These are phyloP conservation scores for Boletellus emodensis DNA, from an alignment of 768 basidiomycete genomes.

Conservation along the genomic window DNA sequence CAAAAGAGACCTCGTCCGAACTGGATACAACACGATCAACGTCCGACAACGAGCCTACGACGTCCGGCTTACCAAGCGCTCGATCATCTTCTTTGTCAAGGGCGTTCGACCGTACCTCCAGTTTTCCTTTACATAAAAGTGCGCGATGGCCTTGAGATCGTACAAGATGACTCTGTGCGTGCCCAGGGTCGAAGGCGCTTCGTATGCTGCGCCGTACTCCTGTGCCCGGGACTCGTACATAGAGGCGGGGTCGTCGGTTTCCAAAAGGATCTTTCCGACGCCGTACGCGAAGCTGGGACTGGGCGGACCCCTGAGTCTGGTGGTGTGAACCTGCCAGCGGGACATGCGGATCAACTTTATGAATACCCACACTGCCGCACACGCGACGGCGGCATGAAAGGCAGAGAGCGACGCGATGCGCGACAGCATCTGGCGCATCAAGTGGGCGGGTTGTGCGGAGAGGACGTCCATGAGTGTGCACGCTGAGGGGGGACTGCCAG, in stretches of 20 bases:
- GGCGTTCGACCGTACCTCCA: conserved; percentile 40
- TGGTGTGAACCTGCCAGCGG: conserved; percentile 10
- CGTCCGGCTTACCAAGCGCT: conserved; percentile 8
- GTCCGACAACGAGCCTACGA: too few species aligned
- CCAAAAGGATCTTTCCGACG: conserved; percentile 4
- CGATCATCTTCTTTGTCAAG: conserved; percentile 33
- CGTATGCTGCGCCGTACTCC: conserved; percentile 15
- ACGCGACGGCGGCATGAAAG: conserved; percentile 1
- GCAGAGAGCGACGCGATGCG: not conserved
- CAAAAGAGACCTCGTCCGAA: conserved; percentile 30
- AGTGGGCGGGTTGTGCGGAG: not conserved
- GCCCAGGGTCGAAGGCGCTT: conserved; percentile 13
- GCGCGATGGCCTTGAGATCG: conserved; percentile 37
- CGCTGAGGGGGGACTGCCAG: too few species aligned
- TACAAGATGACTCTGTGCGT: conserved; percentile 18
- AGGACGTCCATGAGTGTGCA: not conserved
- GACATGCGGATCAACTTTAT: conserved; percentile 6
- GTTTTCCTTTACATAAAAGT: conserved; percentile 7
- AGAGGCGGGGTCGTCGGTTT: not conserved
- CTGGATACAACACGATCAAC: not conserved
- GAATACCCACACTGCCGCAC: conserved; percentile 3
- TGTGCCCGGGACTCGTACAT: conserved; percentile 20
- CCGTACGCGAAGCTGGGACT: conserved; percentile 15
- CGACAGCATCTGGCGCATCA: not conserved
- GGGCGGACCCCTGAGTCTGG: conserved; percentile 17